phyloP scores from a whole-genome alignment of 2,329 filamentous ascomycete species.

The Botrytis tulipae region DNA sequence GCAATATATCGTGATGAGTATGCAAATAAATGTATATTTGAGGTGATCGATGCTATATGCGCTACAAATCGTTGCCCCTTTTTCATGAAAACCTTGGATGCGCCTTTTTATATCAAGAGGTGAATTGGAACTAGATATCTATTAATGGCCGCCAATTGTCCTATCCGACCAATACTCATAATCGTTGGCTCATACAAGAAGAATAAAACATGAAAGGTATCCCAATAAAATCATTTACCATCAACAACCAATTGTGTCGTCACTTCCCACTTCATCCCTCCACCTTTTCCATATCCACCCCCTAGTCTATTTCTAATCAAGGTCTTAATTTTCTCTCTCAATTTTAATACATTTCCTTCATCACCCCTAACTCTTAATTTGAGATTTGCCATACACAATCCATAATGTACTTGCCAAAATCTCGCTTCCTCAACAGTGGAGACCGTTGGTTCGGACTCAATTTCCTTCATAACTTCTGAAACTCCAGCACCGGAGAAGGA shows the following conservation, averaged over 20 bases:
- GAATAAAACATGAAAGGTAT: neutral
- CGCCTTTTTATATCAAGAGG: neutral
- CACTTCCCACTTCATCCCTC: slow-evolving; percentile 86
- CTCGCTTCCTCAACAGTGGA: slow-evolving; percentile 81
- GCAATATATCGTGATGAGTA: neutral
- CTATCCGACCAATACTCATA: neutral
- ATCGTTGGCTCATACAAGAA: neutral
- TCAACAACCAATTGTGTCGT: slow-evolving; percentile 67
- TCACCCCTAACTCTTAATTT: slow-evolving; percentile 67
- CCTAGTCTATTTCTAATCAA: slow-evolving; percentile 83
- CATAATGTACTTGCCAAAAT: slow-evolving; percentile 99
- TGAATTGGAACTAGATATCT: neutral
- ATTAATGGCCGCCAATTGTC: neutral
- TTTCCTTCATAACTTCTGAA: slow-evolving; percentile 72
- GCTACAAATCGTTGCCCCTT: no score
- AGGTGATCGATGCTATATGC: neutral
- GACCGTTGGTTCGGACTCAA: slow-evolving; percentile 76
- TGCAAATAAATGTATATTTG: neutral
- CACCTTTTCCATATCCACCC: slow-evolving; percentile 79
- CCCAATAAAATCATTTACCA: slow-evolving; percentile 23
- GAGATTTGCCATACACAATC: slow-evolving; percentile 91
- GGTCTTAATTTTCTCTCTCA: slow-evolving; percentile 73
- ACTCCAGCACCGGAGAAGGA: slow-evolving; percentile 56
- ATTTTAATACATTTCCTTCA: slow-evolving; percentile 67
- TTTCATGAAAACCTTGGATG: neutral